Evolutionary conservation across 2,329 filamentous ascomycete species (phyloP).

Genomic region (Dactylellina leptospora): DNA sequence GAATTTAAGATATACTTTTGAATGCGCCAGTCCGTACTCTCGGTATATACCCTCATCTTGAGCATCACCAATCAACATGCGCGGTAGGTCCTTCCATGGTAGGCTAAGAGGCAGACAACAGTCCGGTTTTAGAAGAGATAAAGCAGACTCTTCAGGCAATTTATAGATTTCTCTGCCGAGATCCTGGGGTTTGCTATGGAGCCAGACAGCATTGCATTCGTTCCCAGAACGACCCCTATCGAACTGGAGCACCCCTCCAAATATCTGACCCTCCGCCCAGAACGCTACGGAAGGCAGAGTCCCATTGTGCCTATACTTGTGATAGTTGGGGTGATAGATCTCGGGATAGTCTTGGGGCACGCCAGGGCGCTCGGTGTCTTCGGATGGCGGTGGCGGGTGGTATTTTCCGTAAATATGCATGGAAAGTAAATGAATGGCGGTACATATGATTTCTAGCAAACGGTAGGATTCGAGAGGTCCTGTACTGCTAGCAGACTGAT

Average conservation of each 20-base stretch:
- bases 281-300: slow-evolving; percentile 1
- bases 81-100: not conserved
- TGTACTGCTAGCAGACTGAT: not conserved
- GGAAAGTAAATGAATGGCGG: slow-evolving; percentile 3
- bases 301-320: not conserved
- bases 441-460: not conserved
- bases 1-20: slow-evolving; percentile 4
- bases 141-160: not conserved
- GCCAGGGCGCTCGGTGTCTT: not conserved
- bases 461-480: not conserved
- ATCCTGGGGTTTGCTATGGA: not conserved
- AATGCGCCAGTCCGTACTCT: not conserved
- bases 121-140: not conserved
- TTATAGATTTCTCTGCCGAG: not conserved
- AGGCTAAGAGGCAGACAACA: not conserved
- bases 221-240: not conserved
- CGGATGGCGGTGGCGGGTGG: not conserved
- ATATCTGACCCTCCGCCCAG: slow-evolving; percentile 36
- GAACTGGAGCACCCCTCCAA: slow-evolving; percentile 32
- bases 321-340: slow-evolving; percentile 4
- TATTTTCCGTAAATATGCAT: slow-evolving; percentile 4
- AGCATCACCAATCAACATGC: not conserved
- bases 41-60: slow-evolving; percentile 9
- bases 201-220: slow-evolving; percentile 7
- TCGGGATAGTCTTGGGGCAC: not conserved